Evolutionary conservation across 352 stramenopile genomes (phyloP).

Genomic region (Phytophthora foliorum): DNA sequence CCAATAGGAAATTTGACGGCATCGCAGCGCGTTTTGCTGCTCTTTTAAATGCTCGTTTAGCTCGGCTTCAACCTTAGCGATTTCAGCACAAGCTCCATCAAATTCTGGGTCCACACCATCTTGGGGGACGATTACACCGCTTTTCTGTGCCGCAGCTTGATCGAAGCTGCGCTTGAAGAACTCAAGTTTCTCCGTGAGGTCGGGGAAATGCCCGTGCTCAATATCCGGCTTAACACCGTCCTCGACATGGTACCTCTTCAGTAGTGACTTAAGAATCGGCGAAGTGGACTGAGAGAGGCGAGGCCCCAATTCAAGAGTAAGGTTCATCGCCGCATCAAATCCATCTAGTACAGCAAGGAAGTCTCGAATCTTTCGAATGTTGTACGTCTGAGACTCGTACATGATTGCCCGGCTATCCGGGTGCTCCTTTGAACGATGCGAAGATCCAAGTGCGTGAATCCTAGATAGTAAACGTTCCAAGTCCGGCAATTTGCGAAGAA

Average conservation of each 20-base stretch:
- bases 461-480: constrained; percentile 97
- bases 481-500: constrained; percentile 94
- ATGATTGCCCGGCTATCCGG: constrained; percentile 97
- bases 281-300: constrained; percentile 69
- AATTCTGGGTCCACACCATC: constrained; percentile 96
- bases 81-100: constrained; percentile 92
- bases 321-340: constrained; percentile 85
- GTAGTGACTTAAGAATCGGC: constrained; percentile 60
- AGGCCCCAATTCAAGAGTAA: constrained; percentile 86
- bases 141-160: constrained; percentile 90
- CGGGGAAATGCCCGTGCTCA: constrained; percentile 83
- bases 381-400: constrained; percentile 98
- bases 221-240: constrained; percentile 21
- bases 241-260: constrained; percentile 52
- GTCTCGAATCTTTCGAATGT: constrained; percentile 97
- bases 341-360: constrained; percentile 93
- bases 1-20: constrained; percentile 94
- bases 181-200: constrained; percentile 93
- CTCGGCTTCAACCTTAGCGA: constrained; percentile 88
- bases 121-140: constrained; percentile 94
- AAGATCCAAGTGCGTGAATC: constrained; percentile 96
- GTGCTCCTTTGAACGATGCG: constrained; percentile 88
- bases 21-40: constrained; percentile 79
- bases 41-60: constrained; percentile 93
- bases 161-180: constrained; percentile 99